phyloP scores from a whole-genome alignment of 1,284 basidiomycete species.

The Moniliella sp. region DNA sequence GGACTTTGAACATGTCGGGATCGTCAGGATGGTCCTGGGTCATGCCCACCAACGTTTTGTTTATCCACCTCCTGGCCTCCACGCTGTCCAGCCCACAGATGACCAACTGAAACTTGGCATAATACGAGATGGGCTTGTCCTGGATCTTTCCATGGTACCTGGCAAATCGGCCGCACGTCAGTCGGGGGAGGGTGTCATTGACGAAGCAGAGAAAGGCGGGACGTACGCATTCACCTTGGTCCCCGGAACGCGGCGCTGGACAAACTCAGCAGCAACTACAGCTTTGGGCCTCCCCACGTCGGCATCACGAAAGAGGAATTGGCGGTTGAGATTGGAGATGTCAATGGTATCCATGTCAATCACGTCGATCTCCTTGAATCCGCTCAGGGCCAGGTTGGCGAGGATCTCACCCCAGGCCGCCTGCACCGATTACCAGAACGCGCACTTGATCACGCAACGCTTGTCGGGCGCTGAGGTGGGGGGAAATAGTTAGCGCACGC shows the following conservation, averaged over 20 bases:
- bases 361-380: slow-evolving; percentile 92
- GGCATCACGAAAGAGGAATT: slow-evolving; percentile 76
- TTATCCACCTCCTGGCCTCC: slow-evolving; percentile 82
- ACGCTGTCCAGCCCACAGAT: slow-evolving; percentile 92
- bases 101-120: slow-evolving; percentile 84
- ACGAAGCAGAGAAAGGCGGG: not conserved
- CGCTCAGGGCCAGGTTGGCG: slow-evolving; percentile 40
- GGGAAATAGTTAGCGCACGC: not conserved
- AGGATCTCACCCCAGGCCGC: slow-evolving; percentile 32
- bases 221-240: slow-evolving; percentile 77
- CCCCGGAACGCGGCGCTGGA: slow-evolving; percentile 77
- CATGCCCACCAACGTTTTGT: slow-evolving; percentile 80
- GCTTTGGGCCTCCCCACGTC: slow-evolving; percentile 92
- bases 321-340: slow-evolving; percentile 90
- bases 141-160: slow-evolving; percentile 94
- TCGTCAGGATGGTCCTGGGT: slow-evolving; percentile 49
- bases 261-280: slow-evolving; percentile 57
- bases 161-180: too few relatives aligned
- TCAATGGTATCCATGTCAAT: slow-evolving; percentile 99
- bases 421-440: slow-evolving; percentile 64
- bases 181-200: slow-evolving; percentile 3
- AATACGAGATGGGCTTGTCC: slow-evolving; percentile 86
- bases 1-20: slow-evolving; percentile 80
- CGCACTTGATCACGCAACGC: slow-evolving; percentile 28
- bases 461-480: not conserved